These are phyloP conservation scores for Phaeosphaeriaceae sp. DNA, from an alignment of 2,329 filamentous ascomycete genomes.

Conservation along the genomic window DNA sequence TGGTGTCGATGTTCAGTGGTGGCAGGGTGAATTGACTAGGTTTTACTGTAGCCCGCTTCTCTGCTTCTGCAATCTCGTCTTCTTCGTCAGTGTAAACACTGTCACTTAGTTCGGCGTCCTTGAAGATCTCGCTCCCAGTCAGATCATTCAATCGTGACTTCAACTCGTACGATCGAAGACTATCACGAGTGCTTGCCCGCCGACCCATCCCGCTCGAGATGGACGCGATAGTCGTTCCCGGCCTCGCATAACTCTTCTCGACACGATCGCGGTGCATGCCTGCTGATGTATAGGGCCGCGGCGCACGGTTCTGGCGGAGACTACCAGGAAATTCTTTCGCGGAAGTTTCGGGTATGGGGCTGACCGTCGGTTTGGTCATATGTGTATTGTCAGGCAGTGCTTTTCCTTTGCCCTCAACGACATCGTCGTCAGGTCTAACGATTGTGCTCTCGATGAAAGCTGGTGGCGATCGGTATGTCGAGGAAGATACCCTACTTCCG, in stretches of 20 bases:
- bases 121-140: conserved; percentile 33
- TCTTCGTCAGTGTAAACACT: conserved; percentile 40
- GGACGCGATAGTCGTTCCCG: conserved; percentile 18
- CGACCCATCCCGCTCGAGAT: conserved; percentile 8
- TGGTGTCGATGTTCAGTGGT: conserved; percentile 27
- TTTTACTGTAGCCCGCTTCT: conserved; percentile 29
- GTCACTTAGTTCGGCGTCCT: conserved; percentile 39
- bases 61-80: conserved; percentile 33
- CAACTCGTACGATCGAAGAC: conserved; percentile 26
- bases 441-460: conserved; percentile 27
- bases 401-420: conserved; percentile 19
- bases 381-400: conserved; percentile 17
- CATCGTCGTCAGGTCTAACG: conserved; percentile 24
- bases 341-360: conserved; percentile 11
- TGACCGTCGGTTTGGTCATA: conserved; percentile 19
- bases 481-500: conserved; percentile 38
- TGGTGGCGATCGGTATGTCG: conserved; percentile 34
- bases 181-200: conserved; percentile 26
- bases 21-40: conserved; percentile 27
- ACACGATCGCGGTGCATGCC: conserved; percentile 16
- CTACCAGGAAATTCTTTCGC: conserved; percentile 27
- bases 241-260: conserved; percentile 22
- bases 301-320: conserved; percentile 28
- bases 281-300: conserved; percentile 21
- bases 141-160: conserved; percentile 35